Evolutionary conservation across 192 early-diverging fungal genomes (phyloP), one percentile per base, ranked within the genome.

Genomic region (Linderina pennispora): DNA sequence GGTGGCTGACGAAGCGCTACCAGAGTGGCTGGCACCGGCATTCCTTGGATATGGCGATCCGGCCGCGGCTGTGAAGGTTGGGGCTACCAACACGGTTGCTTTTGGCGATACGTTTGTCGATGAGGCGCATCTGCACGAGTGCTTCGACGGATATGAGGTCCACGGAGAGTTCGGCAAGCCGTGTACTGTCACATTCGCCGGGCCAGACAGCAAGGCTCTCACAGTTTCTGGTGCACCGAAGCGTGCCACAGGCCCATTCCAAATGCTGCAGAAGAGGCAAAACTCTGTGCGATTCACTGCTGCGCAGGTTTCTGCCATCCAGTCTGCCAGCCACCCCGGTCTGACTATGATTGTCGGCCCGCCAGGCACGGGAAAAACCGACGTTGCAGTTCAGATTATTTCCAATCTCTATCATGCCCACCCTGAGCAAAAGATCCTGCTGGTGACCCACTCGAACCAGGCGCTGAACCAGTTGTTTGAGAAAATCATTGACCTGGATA

Each of bases 381-480:
- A 97, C 59, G 86, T 94, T 3, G 94, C 97, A 1, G 97, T 94
- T 9, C 94, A 99, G 64, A 91, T 94, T 18, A 88, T 97, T 48
- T 77, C 89, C 59, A 97, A 96, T 50, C 65, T 98, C 28, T 98
- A 98, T 59, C 92, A 95, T 74, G 90, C 88, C 45, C 81, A 69
- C 52, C 91, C 93, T 1, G 69, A 82, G 11, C 85, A 97, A 54
- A 94, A 90, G 36, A 97, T 86, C 13, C 78, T 99, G 17, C 64
- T 99, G 3, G 76, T 99, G 10, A 95, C 97, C 3, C 92, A 96
- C 55, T 94, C 90, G 33, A 98, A 98, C 64, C 94, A 97, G 64
- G 95, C 95, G n/a, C 75, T 99, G 28, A 97, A 97, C 71, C 95
- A 98, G 45, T 78, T 99, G 31, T 98, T 99, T 55, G 93, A 90